Evolutionary conservation across 768 basidiomycete genomes (phyloP).

Genomic region (Amanita fuliginea): DNA sequence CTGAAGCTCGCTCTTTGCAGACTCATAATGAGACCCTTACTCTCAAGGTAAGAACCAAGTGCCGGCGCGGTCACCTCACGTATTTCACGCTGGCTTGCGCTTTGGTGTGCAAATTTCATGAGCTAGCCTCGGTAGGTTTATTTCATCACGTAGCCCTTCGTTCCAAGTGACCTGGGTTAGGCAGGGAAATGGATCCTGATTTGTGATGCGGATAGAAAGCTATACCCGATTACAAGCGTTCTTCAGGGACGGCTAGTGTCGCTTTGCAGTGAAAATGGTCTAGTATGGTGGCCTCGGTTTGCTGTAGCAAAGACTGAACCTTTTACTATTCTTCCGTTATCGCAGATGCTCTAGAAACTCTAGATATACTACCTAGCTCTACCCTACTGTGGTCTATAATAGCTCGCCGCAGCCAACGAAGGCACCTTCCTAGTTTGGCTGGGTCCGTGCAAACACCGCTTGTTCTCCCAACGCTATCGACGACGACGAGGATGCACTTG

Average conservation of each 20-base stretch:
- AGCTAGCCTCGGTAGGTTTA: neutral
- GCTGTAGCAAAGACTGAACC: neutral
- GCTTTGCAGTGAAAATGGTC: neutral
- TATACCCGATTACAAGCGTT: neutral
- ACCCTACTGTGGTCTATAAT: neutral
- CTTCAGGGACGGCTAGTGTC: neutral
- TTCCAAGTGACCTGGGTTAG: neutral
- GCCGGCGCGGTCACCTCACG: neutral
- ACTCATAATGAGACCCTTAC: too few relatives aligned
- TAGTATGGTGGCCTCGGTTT: neutral
- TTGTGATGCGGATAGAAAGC: neutral
- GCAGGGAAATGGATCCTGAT: neutral
- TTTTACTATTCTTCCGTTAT: neutral
- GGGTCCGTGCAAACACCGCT: neutral
- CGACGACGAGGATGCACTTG: constrained; percentile 2
- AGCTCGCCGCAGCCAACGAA: neutral
- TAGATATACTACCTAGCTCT: neutral
- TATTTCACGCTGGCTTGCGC: neutral
- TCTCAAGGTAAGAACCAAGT: neutral
- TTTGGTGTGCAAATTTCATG: too few relatives aligned
- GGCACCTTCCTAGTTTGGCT: constrained; percentile 1
- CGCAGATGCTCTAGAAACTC: neutral
- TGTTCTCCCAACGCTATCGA: neutral
- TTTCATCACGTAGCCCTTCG: neutral
- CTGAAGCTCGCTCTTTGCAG: too few relatives aligned